Percentiles rank a stretch among this genome's conserved stretches.
Conservation (phyloP, 805 yeast species). For the Metschnikowia drakensbergensis region DNA sequence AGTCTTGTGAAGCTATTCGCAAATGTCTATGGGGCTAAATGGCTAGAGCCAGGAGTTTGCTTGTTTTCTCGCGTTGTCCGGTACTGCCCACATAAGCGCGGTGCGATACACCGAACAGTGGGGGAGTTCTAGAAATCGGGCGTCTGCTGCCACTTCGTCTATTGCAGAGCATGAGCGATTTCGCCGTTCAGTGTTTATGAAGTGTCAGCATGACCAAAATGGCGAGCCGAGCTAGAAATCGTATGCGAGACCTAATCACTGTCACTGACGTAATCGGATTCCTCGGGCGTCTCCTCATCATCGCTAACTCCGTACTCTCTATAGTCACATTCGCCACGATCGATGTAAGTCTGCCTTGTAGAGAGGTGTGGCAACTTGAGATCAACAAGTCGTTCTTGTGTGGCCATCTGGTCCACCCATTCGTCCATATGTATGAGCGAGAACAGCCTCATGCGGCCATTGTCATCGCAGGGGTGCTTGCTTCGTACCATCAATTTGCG, state of each 20-base stretch:
- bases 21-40: not conserved
- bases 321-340: constrained; percentile 37
- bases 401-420: constrained; percentile 59
- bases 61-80: not conserved
- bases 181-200: too few species aligned
- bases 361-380: constrained; percentile 65
- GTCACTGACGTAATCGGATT: constrained; percentile 32
- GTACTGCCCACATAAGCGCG: not conserved
- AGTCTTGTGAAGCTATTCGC: constrained; percentile 1
- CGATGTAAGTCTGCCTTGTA: constrained; percentile 39
- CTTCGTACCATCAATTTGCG: constrained; percentile 55
- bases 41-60: not conserved
- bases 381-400: constrained; percentile 61
- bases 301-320: constrained; percentile 35
- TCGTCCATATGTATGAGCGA: constrained; percentile 61
- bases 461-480: constrained; percentile 23
- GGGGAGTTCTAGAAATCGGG: too few species aligned
- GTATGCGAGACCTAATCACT: constrained; percentile 29
- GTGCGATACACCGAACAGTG: not conserved
- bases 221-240: not conserved
- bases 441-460: constrained; percentile 31
- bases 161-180: too few species aligned
- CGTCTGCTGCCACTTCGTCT: too few species aligned
- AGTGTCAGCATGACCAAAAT: too few species aligned
- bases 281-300: constrained; percentile 24